Base-by-base conservation (phyloP, 768 basidiomycete species). In the Pleurotus platypus region DNA sequence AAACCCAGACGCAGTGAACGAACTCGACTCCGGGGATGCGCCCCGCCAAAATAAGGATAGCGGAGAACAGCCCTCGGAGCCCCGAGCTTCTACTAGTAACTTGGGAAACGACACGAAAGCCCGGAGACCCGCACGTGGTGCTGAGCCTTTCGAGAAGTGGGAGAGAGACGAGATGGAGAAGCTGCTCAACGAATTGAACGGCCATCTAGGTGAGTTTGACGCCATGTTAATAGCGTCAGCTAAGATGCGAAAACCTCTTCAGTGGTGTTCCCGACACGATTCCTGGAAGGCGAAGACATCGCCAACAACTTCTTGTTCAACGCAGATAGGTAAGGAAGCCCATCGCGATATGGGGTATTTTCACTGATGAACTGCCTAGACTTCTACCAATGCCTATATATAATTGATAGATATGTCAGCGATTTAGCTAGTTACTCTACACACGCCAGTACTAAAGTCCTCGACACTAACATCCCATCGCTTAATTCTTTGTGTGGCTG, bases 241-340 rank as follows among this genome's bases (percentile, higher is more conserved):
- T 20, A 27, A 11, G 2, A 22, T 37, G 24, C 40, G 35, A 4
- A 49, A 49, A 24, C 6, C 59, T 61, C 30, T 35, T 2, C 62
- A 96, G 95, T 98, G 39, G 55, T 92, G 9, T 90, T 90, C 72
- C 86, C 95, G 2, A 90, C 78, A 13, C 84, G 86, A 9, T 98
- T 98, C 75, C 66, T 98, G 59, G 95, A 98, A 70, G 90, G 84
- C n/a, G 95, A 98, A 71, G 93, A 96, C 66, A 78, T 84, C 1
- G 87, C 89, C 5, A 89, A 95, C 62, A 98, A 98, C 69, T 96
- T 97, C 75, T 72, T 97, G 59, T 96, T 96, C 73, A 92, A 90
- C 65, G 83, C 92, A 26, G 94, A 96, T 66, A 79, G 81, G 89
- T 87, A 60, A 58, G 79, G 67, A 8, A 9, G 40, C 26, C 2